Evolutionary conservation across 2,329 filamentous ascomycete species (phyloP).

Genomic region (Zymoseptoria ardabiliae): DNA sequence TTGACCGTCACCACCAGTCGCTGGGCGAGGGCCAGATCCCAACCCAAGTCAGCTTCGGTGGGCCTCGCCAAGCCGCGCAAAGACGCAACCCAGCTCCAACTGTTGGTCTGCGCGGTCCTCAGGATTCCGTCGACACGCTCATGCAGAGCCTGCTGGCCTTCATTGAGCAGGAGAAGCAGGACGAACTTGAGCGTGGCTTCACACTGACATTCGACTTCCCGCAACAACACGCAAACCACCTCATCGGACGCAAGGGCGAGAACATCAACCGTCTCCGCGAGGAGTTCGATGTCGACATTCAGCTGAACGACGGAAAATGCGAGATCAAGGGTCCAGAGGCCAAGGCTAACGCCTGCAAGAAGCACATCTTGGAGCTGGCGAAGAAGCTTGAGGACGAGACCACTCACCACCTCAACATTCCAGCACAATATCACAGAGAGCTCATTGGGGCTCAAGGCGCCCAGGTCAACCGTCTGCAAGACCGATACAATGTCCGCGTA

Average conservation of each 20-base stretch:
- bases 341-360: slow-evolving; percentile 80
- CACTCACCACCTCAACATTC: slow-evolving; percentile 79
- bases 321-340: slow-evolving; percentile 93
- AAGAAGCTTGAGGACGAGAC: slow-evolving; percentile 87
- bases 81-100: slow-evolving; percentile 40
- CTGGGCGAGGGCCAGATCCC: slow-evolving; percentile 46
- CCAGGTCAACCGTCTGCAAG: slow-evolving; percentile 87
- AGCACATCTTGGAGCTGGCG: slow-evolving; percentile 69
- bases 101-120: slow-evolving; percentile 66
- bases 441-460: slow-evolving; percentile 82
- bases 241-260: slow-evolving; percentile 60
- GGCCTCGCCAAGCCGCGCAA: slow-evolving; percentile 39
- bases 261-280: slow-evolving; percentile 64
- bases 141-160: slow-evolving; percentile 68
- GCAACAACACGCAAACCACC: slow-evolving; percentile 85
- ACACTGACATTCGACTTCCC: slow-evolving; percentile 85
- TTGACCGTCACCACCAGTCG: slow-evolving; percentile 49
- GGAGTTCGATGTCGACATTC: slow-evolving; percentile 68
- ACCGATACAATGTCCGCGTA: slow-evolving; percentile 86
- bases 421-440: slow-evolving; percentile 88
- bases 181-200: slow-evolving; percentile 89
- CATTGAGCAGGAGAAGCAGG: slow-evolving; percentile 78
- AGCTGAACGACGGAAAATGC: slow-evolving; percentile 88
- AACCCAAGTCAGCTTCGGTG: slow-evolving; percentile 48
- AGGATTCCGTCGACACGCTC: slow-evolving; percentile 63